These are phyloP conservation scores for Cytospora paraplurivora DNA, from an alignment of 2,329 filamentous ascomycete species.

Conservation along the genomic window DNA sequence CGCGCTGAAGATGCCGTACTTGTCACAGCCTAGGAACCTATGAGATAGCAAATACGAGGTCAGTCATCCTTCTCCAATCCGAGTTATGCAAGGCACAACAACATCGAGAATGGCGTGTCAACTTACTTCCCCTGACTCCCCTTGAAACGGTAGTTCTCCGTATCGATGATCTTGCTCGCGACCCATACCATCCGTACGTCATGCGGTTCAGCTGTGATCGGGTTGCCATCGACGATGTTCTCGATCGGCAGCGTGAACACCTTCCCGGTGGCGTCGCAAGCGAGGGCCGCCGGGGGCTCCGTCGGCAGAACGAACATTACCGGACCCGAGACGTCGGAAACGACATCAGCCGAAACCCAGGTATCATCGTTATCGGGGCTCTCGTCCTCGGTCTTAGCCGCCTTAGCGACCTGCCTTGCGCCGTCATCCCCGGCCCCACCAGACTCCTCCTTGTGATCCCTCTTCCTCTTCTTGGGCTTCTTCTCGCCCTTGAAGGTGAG, in stretches of 20 bases:
- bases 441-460: slow-evolving; percentile 23
- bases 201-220: slow-evolving; percentile 87
- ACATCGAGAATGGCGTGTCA: background rate
- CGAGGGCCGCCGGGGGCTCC: slow-evolving; percentile 70
- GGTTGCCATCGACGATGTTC: slow-evolving; percentile 84
- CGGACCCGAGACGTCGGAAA: slow-evolving; percentile 77
- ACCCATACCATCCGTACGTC: slow-evolving; percentile 97
- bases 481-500: slow-evolving; percentile 97
- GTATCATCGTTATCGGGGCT: slow-evolving; percentile 69
- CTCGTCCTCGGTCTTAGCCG: slow-evolving; percentile 41
- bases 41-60: background rate
- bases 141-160: slow-evolving; percentile 82
- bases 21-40: slow-evolving; percentile 85
- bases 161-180: slow-evolving; percentile 79
- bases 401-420: slow-evolving; percentile 58
- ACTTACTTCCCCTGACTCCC: slow-evolving; percentile 80
- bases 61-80: slow-evolving; percentile 3
- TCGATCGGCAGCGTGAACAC: slow-evolving; percentile 82
- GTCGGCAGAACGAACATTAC: slow-evolving; percentile 81
- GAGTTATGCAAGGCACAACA: background rate
- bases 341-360: slow-evolving; percentile 83
- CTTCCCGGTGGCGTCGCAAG: slow-evolving; percentile 83
- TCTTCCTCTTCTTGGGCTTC: slow-evolving; percentile 60
- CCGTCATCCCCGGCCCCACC: slow-evolving; percentile 42
- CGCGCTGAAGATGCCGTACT: slow-evolving; percentile 75